Conservation (phyloP, 176 grass and related monocot genomes). For the Oryza meridionalis region DNA sequence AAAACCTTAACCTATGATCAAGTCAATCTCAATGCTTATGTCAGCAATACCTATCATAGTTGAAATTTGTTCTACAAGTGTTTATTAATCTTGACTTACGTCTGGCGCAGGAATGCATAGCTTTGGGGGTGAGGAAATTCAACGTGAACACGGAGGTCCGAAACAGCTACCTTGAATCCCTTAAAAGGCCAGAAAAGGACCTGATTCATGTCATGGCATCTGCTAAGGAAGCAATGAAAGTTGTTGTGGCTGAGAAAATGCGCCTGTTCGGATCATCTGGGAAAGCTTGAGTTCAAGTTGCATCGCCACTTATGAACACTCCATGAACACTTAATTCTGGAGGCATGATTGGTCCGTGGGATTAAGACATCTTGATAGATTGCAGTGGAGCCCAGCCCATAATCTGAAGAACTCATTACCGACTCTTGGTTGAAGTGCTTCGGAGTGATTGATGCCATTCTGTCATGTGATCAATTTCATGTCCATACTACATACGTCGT, state of each 20-base stretch:
- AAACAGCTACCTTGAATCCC: conserved; percentile 78
- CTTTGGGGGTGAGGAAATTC: conserved; percentile 90
- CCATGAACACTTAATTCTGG: neutral
- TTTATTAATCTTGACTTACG: neutral
- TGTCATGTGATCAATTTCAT: neutral
- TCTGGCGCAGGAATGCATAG: conserved; percentile 79
- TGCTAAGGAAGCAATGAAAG: conserved; percentile 91
- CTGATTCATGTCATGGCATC: conserved; percentile 76
- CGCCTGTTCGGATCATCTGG: conserved; percentile 84
- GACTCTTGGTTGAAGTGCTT: neutral
- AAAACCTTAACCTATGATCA: neutral
- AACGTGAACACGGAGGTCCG: conserved; percentile 96
- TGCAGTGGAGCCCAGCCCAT: neutral
- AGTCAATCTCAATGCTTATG: neutral
- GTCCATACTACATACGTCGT: too few relatives aligned
- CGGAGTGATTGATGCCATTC: neutral
- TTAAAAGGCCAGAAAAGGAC: conserved; percentile 78
- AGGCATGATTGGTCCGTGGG: neutral
- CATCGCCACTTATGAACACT: neutral
- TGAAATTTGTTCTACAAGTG: conserved; percentile 16
- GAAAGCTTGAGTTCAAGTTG: conserved; percentile 62
- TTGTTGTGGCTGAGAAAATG: conserved; percentile 77
- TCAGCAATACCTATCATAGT: neutral
- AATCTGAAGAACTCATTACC: neutral
- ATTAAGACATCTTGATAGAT: neutral